A percentile compares a stretch with the other conserved stretches of the same genome.
Conservation (phyloP, 345 rosid genomes). For the Aethionema arabicum region DNA sequence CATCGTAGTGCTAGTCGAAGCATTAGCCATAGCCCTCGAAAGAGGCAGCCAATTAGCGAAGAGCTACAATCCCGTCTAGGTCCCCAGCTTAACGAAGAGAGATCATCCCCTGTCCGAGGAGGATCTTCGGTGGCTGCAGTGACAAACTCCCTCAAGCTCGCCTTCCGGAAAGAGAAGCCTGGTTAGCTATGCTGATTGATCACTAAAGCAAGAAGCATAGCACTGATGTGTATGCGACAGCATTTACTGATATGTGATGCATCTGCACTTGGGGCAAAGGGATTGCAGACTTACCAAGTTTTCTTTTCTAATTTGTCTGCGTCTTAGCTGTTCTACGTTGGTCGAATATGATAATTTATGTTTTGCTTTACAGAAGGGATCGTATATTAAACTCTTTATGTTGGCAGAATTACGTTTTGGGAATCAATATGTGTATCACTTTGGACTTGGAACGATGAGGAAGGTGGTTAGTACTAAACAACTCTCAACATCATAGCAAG, state of each 20-base stretch:
- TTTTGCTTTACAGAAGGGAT: constrained; percentile 17
- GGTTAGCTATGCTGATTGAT: constrained; percentile 83
- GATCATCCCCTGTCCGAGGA: constrained; percentile 38
- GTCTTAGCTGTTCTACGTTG: constrained; percentile 5
- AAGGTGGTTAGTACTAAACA: neutral
- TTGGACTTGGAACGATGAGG: neutral
- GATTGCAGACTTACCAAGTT: constrained; percentile 1
- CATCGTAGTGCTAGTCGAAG: constrained; percentile 5
- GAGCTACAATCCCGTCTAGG: constrained; percentile 74
- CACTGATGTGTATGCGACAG: constrained; percentile 4
- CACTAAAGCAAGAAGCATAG: no score
- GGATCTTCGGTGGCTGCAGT: constrained; percentile 47
- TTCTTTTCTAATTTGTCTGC: constrained; percentile 14
- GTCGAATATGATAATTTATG: constrained; percentile 1
- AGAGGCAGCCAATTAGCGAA: constrained; percentile 59
- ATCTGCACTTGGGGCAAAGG: constrained; percentile 7
- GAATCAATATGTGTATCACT: neutral
- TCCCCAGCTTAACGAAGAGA: constrained; percentile 41
- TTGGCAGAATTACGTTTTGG: constrained; percentile 1
- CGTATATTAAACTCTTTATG: neutral
- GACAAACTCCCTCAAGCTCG: constrained; percentile 56
- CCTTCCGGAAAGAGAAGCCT: constrained; percentile 65
- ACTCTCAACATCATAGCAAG: neutral
- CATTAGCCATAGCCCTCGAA: constrained; percentile 57
- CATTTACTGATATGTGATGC: no score